Evolutionary conservation across 2,329 filamentous ascomycete species (phyloP), one percentile per base, ranked within the genome.

Genomic region (Thelonectria discophora): DNA sequence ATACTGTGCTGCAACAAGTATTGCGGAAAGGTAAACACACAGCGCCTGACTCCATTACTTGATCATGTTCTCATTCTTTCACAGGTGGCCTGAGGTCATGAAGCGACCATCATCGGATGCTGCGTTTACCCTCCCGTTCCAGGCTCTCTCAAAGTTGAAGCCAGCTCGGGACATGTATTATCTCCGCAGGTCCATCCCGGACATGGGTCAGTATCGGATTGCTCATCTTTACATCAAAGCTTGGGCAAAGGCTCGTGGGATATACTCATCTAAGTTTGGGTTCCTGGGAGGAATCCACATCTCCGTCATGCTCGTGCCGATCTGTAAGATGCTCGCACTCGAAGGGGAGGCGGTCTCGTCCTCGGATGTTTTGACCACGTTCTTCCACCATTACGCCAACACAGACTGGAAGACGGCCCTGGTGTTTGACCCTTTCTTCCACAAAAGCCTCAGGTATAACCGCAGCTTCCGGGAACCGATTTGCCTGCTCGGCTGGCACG

Each of bases 211-310:
- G 10, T 91, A 90, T 71, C 82, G 83, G 7, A 68, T 83, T 8
- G 86, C 87, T 0, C 85, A 89, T 67, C 81, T 85, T 1, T 79
- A 84, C 57, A 81, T 91, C 70, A 88, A 85, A 68, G 77, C 81
- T 1, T 91, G 88, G 88, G 86, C 88, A 1, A 80, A 81, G 56
- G 76, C 80, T 11, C 82, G 86, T 7, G 89, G 89, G 1, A 79
- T 91, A 15, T 91, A 90, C 72, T 83, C 86, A 0, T 82, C 87
- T 1, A 86, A 82, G 49, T 90, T 90, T 66, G 89, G 89, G 0
- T 88, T 86, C 62, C 78, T 91, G 0, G 84, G 86, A 6, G 88
- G 88, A 3, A 85, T 90, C 18, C 88, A 90, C 65, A 84, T 91
- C 54, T 83, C 86, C 0, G 75, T 90, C 20, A 79, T 91, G 70